Conservation (phyloP, 2,329 filamentous ascomycete species). For the Coleophoma eucalyptorum region DNA sequence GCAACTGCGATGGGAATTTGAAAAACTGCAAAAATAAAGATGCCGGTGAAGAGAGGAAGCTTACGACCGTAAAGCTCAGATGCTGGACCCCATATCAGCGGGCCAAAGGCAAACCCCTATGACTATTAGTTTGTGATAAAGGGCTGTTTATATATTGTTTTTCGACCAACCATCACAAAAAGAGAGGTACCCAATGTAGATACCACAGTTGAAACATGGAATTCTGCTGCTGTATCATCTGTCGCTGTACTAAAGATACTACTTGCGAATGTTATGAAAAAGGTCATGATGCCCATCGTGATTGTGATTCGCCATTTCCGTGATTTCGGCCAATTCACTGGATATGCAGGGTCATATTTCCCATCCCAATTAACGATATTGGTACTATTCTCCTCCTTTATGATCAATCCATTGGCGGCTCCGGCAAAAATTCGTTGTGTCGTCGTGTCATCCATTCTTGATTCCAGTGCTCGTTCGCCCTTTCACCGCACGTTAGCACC, state of each 20-base stretch:
- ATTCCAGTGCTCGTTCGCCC: too few species aligned
- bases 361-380: too few species aligned
- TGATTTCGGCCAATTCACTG: neutral
- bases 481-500: too few species aligned
- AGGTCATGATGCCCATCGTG: neutral
- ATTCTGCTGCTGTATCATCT: neutral
- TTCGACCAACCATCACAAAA: neutral
- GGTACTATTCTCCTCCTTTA: too few species aligned
- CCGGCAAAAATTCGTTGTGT: too few species aligned
- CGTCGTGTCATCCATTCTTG: too few species aligned
- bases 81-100: neutral
- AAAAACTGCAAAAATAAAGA: slow-evolving; percentile 32
- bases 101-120: slow-evolving; percentile 1
- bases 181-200: neutral
- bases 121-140: neutral
- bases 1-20: slow-evolving; percentile 33
- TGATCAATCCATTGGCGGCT: too few species aligned
- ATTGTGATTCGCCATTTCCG: neutral
- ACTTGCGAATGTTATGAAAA: slow-evolving; percentile 1
- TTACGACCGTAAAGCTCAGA: slow-evolving; percentile 12
- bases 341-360: slow-evolving; percentile 3
- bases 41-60: slow-evolving; percentile 26
- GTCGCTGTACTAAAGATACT: neutral
- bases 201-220: neutral
- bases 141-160: too few species aligned